Conservation (phyloP, 2,329 filamentous ascomycete genomes). For the Incumbomyces delicatus region DNA sequence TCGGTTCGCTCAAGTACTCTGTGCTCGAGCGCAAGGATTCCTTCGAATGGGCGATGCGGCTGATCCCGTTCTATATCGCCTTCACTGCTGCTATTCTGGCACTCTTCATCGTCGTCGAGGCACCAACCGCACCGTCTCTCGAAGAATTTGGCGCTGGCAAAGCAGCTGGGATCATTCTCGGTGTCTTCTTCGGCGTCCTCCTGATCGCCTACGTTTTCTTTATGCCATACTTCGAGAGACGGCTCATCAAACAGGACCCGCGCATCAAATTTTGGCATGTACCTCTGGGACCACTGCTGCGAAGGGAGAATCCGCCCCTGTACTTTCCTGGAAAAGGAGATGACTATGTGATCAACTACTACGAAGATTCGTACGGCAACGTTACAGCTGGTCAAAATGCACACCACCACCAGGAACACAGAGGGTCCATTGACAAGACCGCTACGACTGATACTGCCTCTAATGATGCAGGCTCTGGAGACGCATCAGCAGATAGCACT, state of each 20-base stretch:
- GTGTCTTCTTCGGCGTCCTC: slow-evolving; percentile 26
- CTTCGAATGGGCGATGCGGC: slow-evolving; percentile 40
- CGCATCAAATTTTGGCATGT: slow-evolving; percentile 27
- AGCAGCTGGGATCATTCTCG: slow-evolving; percentile 24
- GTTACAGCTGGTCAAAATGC: slow-evolving; percentile 7
- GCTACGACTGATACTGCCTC: not conserved
- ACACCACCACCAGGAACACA: not conserved
- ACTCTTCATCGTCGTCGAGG: slow-evolving; percentile 50
- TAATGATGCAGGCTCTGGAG: not conserved
- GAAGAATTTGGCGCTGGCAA: slow-evolving; percentile 25
- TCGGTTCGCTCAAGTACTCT: slow-evolving; percentile 39
- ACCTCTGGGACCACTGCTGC: slow-evolving; percentile 31
- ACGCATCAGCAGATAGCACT: not conserved
- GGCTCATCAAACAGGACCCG: slow-evolving; percentile 26
- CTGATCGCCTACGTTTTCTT: slow-evolving; percentile 28
- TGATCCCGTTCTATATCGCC: slow-evolving; percentile 42
- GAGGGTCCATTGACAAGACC: not conserved
- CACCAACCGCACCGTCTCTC: slow-evolving; percentile 25
- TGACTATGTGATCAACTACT: slow-evolving; percentile 18
- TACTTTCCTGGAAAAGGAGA: slow-evolving; percentile 33
- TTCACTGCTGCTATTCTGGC: slow-evolving; percentile 40
- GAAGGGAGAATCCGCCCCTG: slow-evolving; percentile 30
- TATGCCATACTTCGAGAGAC: slow-evolving; percentile 28
- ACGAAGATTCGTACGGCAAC: slow-evolving; percentile 12
- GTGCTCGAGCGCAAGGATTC: slow-evolving; percentile 42